Percentiles rank a stretch among this genome's conserved stretches.
phyloP scores from a whole-genome alignment of 495 filamentous ascomycete genomes.

The Aspergillus heteromorphus region DNA sequence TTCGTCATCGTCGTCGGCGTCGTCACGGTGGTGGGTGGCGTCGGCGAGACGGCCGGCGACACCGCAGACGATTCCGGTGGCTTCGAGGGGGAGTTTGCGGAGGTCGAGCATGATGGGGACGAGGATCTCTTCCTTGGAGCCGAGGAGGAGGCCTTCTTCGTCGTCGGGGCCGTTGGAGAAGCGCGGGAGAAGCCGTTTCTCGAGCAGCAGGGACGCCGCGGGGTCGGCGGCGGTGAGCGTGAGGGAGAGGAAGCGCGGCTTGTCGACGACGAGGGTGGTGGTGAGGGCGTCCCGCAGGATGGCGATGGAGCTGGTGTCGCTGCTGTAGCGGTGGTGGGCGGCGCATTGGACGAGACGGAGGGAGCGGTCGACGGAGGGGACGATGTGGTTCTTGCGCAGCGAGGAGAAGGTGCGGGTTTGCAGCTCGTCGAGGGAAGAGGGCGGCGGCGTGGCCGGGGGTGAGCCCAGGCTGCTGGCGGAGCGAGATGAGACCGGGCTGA shows the following conservation, averaged over 20 bases:
- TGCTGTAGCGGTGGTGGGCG: conserved; percentile 50
- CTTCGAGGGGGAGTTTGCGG: conserved; percentile 73
- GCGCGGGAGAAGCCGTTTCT: conserved; percentile 61
- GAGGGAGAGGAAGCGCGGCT: conserved; percentile 76
- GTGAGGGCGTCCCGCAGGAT: conserved; percentile 42
- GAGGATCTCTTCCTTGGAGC: conserved; percentile 71
- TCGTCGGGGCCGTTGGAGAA: conserved; percentile 43
- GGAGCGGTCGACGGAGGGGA: conserved; percentile 61
- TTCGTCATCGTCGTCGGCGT: no score
- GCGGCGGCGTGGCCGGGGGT: conserved; percentile 68
- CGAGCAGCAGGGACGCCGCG: conserved; percentile 70
- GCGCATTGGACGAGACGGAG: conserved; percentile 82
- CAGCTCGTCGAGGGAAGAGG: conserved; percentile 69
- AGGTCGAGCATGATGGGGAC: conserved; percentile 90
- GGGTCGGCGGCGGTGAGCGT: conserved; percentile 82
- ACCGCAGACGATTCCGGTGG: conserved; percentile 89
- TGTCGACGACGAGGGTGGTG: conserved; percentile 52
- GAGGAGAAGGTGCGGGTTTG: conserved; percentile 75
- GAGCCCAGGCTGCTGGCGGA: conserved; percentile 27
- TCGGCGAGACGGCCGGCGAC: conserved; percentile 76
- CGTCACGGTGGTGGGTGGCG: conserved; percentile 27
- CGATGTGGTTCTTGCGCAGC: conserved; percentile 66
- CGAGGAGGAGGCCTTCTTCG: conserved; percentile 55
- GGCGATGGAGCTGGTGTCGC: conserved; percentile 42
- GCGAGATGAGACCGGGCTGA: conserved; percentile 28